Evolutionary conservation across 768 basidiomycete genomes (phyloP).

Genomic region (Coprinopsis sp.): DNA sequence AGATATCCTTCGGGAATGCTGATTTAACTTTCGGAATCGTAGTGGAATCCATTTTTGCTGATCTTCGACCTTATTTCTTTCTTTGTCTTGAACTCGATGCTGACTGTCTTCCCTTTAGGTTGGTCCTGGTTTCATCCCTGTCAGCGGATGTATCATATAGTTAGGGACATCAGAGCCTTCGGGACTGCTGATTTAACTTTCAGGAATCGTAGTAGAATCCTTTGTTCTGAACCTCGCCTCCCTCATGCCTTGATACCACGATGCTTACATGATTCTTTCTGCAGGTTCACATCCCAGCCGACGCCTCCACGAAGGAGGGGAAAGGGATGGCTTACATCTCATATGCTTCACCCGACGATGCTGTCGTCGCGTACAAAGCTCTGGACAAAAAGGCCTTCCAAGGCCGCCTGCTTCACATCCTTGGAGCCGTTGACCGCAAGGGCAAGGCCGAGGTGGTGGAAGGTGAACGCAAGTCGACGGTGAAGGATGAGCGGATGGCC

Average conservation of each 20-base stretch:
- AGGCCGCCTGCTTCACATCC: conserved; percentile 85
- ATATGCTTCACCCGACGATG: conserved; percentile 35
- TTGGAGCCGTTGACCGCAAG: conserved; percentile 75
- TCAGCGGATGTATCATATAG: neutral
- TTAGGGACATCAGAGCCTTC: conserved; percentile 8
- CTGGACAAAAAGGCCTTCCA: conserved; percentile 87
- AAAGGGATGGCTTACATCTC: conserved; percentile 53
- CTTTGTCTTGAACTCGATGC: conserved; percentile 9
- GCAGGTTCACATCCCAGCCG: conserved; percentile 48
- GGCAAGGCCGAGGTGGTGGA: conserved; percentile 41
- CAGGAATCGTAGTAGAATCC: conserved; percentile 8
- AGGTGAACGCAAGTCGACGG: conserved; percentile 39
- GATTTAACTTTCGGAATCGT: conserved; percentile 47
- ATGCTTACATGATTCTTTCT: conserved; percentile 8
- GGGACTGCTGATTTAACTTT: conserved; percentile 2
- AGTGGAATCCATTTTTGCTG: conserved; percentile 55
- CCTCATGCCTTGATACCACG: neutral
- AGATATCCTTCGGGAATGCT: conserved; percentile 40
- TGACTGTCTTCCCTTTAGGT: conserved; percentile 33
- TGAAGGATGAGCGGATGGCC: conserved; percentile 58
- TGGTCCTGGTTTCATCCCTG: conserved; percentile 39
- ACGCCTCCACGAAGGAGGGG: conserved; percentile 37
- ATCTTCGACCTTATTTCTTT: conserved; percentile 15
- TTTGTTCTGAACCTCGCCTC: conserved; percentile 26
- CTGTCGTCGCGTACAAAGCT: conserved; percentile 65